Evolutionary conservation across 2,329 filamentous ascomycete genomes (phyloP), one percentile per base, ranked within the genome.

Genomic region (Xylaria sp.): DNA sequence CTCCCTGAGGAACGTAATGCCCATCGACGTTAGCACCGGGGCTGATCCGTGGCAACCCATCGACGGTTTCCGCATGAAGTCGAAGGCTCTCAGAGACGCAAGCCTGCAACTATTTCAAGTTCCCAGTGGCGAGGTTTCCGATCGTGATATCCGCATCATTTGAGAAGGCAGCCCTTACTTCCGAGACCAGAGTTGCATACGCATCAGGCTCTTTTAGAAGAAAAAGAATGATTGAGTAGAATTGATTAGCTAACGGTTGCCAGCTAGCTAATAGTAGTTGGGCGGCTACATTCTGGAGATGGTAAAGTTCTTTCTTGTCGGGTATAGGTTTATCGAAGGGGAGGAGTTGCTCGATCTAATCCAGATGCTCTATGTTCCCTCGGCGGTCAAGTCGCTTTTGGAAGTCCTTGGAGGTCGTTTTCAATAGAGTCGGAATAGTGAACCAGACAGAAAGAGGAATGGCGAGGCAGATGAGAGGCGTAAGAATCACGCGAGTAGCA

Each of bases 11-110:
- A 54, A 77, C 72, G 52, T 73, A 77, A 43, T 73, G 43, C 9
- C 74, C 74, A 33, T 77, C 74, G 1, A 76, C 73, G 15, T 41
- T 62, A 15, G 74, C 69, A 12, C 76, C 76, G 2, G 76, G 76
- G 39, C 75, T 75, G 9, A 72, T 46, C 0, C 72, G 71, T 1
- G 75, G 71, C 39, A 73, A 49, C 1, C 75, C 75, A 12, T 67
- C 62, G 7, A 63, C 65, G 8, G 62, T 68, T 10, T 68, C 64
- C 10, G 59, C 66, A 23, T 63, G 66, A 4, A 74, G 23, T 15
- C 75, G 72, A 36, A 76, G 57, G 23, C 66, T 39, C 52, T 76
- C 74, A 20, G 65, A 71, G 12, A 75, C 28, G 23, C 62, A 64
- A 28, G 74, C 75, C 12, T 73, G 64, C n/a, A 75, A 65, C 39